Conservation (phyloP, 805 yeast genomes). For the Saturnispora sekii region DNA sequence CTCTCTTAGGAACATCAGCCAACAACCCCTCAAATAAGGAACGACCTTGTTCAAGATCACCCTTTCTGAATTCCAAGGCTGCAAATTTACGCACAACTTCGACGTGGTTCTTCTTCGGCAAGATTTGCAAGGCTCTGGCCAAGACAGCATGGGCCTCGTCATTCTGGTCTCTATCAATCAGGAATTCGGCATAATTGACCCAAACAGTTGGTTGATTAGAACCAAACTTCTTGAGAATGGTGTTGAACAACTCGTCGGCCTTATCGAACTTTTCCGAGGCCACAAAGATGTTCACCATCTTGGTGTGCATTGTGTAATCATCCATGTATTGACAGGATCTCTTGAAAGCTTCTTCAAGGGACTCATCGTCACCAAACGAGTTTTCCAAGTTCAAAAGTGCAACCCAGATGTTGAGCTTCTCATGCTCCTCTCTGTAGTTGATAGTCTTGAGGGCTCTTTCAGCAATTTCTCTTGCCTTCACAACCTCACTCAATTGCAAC, state of each 20-base stretch:
- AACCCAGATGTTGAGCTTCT: constrained; percentile 91
- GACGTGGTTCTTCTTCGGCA: constrained; percentile 65
- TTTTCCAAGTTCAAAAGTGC: constrained; percentile 91
- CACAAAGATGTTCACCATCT: constrained; percentile 63
- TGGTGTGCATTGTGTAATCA: constrained; percentile 68
- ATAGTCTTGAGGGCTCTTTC: constrained; percentile 88
- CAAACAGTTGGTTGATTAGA: constrained; percentile 57
- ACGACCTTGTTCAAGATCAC: constrained; percentile 91
- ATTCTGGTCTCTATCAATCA: constrained; percentile 46
- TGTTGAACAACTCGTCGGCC: constrained; percentile 61
- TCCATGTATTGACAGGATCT: constrained; percentile 91
- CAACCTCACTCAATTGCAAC: constrained; percentile 85
- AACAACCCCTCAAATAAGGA: constrained; percentile 88
- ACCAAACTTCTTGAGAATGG: constrained; percentile 74
- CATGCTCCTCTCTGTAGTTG: constrained; percentile 83
- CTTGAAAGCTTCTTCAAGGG: constrained; percentile 71
- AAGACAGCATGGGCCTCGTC: constrained; percentile 66
- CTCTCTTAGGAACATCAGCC: constrained; percentile 82
- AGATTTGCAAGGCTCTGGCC: constrained; percentile 59
- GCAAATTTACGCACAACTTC: constrained; percentile 85
- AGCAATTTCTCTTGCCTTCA: constrained; percentile 88
- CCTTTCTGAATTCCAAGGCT: constrained; percentile 74
- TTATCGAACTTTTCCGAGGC: constrained; percentile 61
- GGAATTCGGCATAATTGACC: constrained; percentile 72
- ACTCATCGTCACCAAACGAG: constrained; percentile 80